Percentiles rank a stretch among this genome's conserved stretches.
Conservation (phyloP, 441 rosid species). For the Metrosideros polymorpha region DNA sequence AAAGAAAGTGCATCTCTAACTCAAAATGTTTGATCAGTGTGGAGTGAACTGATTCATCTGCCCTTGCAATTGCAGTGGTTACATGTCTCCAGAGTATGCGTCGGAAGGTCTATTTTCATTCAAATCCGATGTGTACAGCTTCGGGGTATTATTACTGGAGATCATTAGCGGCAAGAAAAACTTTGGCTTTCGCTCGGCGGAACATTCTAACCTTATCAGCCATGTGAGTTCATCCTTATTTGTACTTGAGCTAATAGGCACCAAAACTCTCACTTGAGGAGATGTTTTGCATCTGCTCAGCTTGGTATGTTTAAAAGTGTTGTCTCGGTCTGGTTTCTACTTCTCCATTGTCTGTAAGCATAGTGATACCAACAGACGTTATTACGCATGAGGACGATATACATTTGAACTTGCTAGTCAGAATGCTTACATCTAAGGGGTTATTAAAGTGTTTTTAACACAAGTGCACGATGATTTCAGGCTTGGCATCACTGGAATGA, state of each 20-base stretch:
- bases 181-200: neutral
- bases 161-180: neutral
- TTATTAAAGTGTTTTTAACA: neutral
- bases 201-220: neutral
- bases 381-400: neutral
- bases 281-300: neutral
- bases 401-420: neutral
- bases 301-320: neutral
- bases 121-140: slow-evolving; percentile 84
- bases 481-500: slow-evolving; percentile 34
- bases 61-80: neutral
- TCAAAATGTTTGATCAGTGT: neutral
- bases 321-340: neutral
- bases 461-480: slow-evolving; percentile 4
- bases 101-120: slow-evolving; percentile 67
- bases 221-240: neutral
- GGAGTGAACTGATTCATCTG: neutral
- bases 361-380: neutral
- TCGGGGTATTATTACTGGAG: slow-evolving; percentile 60
- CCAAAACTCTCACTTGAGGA: neutral
- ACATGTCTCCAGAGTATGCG: slow-evolving; percentile 1
- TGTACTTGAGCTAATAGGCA: neutral
- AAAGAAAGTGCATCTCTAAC: neutral
- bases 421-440: neutral
- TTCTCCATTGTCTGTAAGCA: neutral